Conservation (phyloP, 805 yeast genomes). For the Yueomyces sp. region DNA sequence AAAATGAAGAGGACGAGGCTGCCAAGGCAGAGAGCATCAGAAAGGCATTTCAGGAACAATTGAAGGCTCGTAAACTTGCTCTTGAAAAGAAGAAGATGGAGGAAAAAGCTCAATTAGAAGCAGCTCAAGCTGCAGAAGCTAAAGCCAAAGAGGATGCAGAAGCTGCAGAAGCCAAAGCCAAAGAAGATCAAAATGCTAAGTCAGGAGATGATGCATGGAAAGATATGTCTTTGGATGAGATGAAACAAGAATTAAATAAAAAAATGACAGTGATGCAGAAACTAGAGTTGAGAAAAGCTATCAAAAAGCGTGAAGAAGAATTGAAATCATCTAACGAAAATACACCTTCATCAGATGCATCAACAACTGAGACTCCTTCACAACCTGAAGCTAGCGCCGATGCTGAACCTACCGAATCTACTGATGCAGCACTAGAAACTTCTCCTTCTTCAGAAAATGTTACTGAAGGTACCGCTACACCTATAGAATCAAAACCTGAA, state of each 20-base stretch:
- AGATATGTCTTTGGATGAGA: background rate
- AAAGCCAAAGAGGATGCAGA: constrained; percentile 2
- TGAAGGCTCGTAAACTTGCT: constrained; percentile 19
- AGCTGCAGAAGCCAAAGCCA: background rate
- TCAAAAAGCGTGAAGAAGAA: constrained; percentile 6
- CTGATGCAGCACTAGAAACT: constrained; percentile 8
- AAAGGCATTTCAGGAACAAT: constrained; percentile 22
- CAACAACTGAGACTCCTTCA: constrained; percentile 8
- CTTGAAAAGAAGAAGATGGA: constrained; percentile 16
- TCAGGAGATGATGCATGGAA: background rate
- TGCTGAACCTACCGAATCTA: constrained; percentile 8
- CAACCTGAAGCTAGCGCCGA: constrained; percentile 16
- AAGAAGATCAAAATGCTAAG: constrained; percentile 5
- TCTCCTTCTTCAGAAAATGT: constrained; percentile 15
- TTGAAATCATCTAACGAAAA: constrained; percentile 5
- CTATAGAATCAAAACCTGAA: constrained; percentile 6
- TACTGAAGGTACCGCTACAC: constrained; percentile 5
- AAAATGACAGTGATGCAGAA: constrained; percentile 16
- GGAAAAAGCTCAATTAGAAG: constrained; percentile 3
- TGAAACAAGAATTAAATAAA: background rate
- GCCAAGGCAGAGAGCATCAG: constrained; percentile 19
- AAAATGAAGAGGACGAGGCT: constrained; percentile 4
- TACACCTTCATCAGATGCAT: constrained; percentile 12
- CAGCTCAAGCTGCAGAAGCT: constrained; percentile 1
- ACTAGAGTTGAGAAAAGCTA: constrained; percentile 12